Base-by-base conservation (phyloP, 2,329 filamentous ascomycete genomes). In the Cryphonectria japonica region DNA sequence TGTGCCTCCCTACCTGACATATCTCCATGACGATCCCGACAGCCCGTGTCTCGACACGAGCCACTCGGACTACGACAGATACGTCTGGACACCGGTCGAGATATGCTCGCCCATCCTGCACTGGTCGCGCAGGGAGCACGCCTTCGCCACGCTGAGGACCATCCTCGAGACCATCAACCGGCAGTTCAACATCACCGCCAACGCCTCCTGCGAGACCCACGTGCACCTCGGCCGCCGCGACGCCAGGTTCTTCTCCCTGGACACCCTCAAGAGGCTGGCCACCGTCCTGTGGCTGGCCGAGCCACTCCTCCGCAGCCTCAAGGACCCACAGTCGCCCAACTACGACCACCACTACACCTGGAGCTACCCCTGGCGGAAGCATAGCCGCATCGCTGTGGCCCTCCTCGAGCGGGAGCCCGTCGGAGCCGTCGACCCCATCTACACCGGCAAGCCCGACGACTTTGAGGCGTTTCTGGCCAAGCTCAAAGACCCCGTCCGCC, bases 151-250 rank as follows among this genome's bases (percentile, higher is more conserved):
- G 0, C 75, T 82, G 29, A 67, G 73, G 8, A 67, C 64, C 1
- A 77, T 82, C 4, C 70, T 80, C 19, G 67, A 68, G 6, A 73
- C 75, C 3, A 72, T 82, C 29, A 71, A 73, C 22, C 54, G 72
- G 16, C 34, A 59, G n/a, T 76, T 78, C 59, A 72, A 76, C 0
- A 67, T 80, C n/a, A 74, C 75, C 16, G 77, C 78, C 46, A 82
- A 83, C 74, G 76, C 80, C 71, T 80, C 78, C 4, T 82, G 80
- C 71, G 81, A 82, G 70, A 75, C 82, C 2, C 81, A 83, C 71
- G 77, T 83, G 3, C 82, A 83, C 70, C 69, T 82, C 11, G 81
- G 82, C 2, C 78, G 80, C 0, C 67, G 72, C 29, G 81, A 83
- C 39, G 79, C 78, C 19, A 69, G 57, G 6, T 73, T 77, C 2